Evolutionary conservation across 306 rosid genomes (phyloP), one percentile per base, ranked within the genome.

Genomic region (Corylus avellana): DNA sequence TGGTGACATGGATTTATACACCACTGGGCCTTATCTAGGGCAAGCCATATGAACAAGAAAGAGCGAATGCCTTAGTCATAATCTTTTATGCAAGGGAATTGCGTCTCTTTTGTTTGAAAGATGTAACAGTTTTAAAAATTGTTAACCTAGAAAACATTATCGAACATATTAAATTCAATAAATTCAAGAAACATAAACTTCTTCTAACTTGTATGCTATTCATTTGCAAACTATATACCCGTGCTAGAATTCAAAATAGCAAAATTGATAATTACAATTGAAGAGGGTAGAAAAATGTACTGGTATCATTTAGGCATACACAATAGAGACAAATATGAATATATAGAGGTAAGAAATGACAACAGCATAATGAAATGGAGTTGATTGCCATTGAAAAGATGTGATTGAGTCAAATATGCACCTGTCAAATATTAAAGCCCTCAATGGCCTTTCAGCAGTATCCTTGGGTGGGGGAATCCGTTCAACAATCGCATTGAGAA

Each of bases 361-460:
- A 39, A 67, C 51, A 67, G 72, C 1, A 67, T 42, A 37, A 51
- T 25, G 39, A 56, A 78, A 10, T 48, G 25, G 11, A n/a, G 51
- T 27, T 49, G 7, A 62, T 48, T 61, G 42, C 22, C 35, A 49
- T 7, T 1, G 42, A 62, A 48, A 49, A 16, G 46, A 70, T 44
- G 58, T 61, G 42, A 44, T 18, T 42, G 22, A 37, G 68, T 16
- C 18, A 72, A 77, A 68, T 53, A 68, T 39, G 68, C 83, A 90
- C 97, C 97, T 94, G 72, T 94, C 98, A 83, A 94, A 92, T 83
- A 92, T 94, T 84, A 94, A 85, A 74, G 98, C 97, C 85, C 97
- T 84, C 74, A 94, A 37, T 29, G 97, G 97, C 78, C 74, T 89
- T 74, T 84, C 80, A 75, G 91, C 86, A 50, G 94, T 88, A 75